Evolutionary conservation across 306 rosid genomes (phyloP), one percentile per base, ranked within the genome.

Genomic region (Purshia tridentata): DNA sequence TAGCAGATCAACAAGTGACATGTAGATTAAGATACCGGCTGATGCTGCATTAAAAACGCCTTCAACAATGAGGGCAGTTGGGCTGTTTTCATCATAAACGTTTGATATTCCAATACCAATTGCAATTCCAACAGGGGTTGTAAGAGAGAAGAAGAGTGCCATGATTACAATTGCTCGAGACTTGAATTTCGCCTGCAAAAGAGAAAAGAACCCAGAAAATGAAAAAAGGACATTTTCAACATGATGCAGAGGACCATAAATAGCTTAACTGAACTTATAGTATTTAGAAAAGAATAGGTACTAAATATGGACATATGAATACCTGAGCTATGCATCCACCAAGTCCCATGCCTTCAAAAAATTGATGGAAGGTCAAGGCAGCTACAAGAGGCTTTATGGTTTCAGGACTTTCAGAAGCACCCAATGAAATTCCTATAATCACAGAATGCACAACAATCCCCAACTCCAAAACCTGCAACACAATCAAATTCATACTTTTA

Each of bases 341-440:
- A 12, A 91, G 96, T 29, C 97, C 93, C 96, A 89, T 89, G 67
- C 98, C 98, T 9, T 93, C 97, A 55, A 91, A 93, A 22, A 93
- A 90, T 4, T 93, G 98, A 79, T 91, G 98, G 49, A 93, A 93
- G 10, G 92, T 84, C 50, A 93, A 69, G 0, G 98, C 93, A 7
- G 89, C 97, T 5, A 93, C 81, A 0, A 93, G 70, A 8, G 96
- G 20, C 7, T 61, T 60, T 16, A 91, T 86, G 1, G 90, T 85
- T 55, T 81, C 78, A 2, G 97, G 95, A 80, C 83, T 85, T 57
- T 81, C 84, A 0, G 96, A 91, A 41, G 95, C 96, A 16, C 96
- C 96, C 40, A 91, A 6, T 0, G 90, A 78, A 9, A 91, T 86
- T 46, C 96, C 96, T 14, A 91, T 91, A 7, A 89, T 84, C 1